phyloP scores from a whole-genome alignment of 176 grass and related monocot genomes.

The Paspalum notatum region DNA sequence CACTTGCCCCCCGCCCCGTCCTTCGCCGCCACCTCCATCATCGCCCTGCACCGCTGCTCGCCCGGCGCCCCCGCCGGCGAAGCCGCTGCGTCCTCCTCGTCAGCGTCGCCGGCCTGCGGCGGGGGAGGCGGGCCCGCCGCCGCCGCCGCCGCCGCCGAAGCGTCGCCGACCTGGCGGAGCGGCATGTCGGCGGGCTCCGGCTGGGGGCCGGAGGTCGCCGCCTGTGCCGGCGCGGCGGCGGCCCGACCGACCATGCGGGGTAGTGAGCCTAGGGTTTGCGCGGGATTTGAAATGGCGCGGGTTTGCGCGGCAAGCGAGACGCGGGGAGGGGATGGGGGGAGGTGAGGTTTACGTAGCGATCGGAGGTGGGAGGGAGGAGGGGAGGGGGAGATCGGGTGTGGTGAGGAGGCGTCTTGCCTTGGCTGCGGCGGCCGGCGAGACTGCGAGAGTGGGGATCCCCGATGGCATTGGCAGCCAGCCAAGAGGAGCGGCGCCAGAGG shows the following conservation, averaged over 20 bases:
- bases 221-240: not conserved
- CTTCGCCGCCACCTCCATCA: slow-evolving; percentile 90
- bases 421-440: slow-evolving; percentile 64
- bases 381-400: slow-evolving; percentile 57
- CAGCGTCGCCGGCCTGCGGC: not conserved
- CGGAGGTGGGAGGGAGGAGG: slow-evolving; percentile 36
- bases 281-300: slow-evolving; percentile 53
- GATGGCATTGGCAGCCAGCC: not conserved
- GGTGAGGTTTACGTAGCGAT: slow-evolving; percentile 27
- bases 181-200: slow-evolving; percentile 27
- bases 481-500: not conserved
- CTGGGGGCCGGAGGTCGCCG: slow-evolving; percentile 29
- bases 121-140: not conserved
- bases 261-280: slow-evolving; percentile 14
- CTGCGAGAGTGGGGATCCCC: not conserved
- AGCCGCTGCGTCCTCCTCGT: not conserved
- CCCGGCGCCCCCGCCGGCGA: not conserved
- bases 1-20: slow-evolving; percentile 62
- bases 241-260: slow-evolving; percentile 24
- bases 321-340: not conserved
- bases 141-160: not conserved
- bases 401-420: slow-evolving; percentile 60
- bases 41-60: slow-evolving; percentile 65
- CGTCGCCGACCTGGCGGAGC: not conserved
- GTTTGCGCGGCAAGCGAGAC: slow-evolving; percentile 30